A percentile compares a stretch with the other conserved stretches of the same genome.
Evolutionary conservation across 1,139 yeast genomes (phyloP).

Genomic region (Sporopachydermia cereana): DNA sequence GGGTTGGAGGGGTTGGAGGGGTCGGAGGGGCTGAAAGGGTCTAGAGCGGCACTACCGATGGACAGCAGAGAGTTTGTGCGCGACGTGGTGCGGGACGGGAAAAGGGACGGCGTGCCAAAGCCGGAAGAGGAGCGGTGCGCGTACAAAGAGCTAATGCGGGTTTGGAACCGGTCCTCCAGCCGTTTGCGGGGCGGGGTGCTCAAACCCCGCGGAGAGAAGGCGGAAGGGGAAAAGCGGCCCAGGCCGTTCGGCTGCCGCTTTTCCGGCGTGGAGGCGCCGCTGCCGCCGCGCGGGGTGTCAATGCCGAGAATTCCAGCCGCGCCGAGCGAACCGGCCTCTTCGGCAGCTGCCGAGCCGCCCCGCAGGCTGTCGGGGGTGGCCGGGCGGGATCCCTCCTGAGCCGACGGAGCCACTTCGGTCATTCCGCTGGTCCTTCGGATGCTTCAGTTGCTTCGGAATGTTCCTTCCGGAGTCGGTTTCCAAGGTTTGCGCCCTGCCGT

Average conservation of each 20-base stretch:
- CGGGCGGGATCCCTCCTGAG: no score
- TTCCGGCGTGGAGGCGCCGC: background rate
- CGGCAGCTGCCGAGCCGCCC: no score
- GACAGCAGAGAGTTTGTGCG: background rate
- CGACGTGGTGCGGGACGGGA: no score
- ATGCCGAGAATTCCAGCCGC: background rate
- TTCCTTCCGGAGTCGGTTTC: no score
- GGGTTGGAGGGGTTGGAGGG: no score
- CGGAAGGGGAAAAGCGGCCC: background rate
- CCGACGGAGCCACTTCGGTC: no score
- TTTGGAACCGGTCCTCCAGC: conserved; percentile 22
- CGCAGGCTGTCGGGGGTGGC: no score
- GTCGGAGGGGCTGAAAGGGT: background rate
- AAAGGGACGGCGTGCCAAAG: no score
- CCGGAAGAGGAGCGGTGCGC: no score
- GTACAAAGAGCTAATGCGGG: conserved; percentile 21
- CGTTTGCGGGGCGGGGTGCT: conserved; percentile 12
- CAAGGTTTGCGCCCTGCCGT: no score
- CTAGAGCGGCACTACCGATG: background rate
- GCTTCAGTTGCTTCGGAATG: no score
- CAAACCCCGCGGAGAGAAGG: conserved; percentile 11
- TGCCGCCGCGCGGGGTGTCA: background rate
- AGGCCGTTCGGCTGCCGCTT: background rate
- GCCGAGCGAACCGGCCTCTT: background rate
- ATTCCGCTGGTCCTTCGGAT: no score